These are phyloP conservation scores for Exidia glandulosa DNA, from an alignment of 768 basidiomycete species.

Conservation along the genomic window DNA sequence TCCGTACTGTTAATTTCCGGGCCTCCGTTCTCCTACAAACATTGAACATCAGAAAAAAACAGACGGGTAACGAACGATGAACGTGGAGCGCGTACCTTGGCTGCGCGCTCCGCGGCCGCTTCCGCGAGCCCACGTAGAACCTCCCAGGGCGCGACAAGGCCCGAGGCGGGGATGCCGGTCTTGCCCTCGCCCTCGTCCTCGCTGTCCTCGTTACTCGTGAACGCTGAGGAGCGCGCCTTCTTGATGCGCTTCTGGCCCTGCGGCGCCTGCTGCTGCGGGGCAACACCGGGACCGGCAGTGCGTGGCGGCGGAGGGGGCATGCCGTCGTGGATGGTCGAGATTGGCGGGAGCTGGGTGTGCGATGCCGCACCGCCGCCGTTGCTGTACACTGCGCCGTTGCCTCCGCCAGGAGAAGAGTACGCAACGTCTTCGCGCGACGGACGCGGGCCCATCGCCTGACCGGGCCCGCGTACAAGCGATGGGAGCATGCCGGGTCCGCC, in stretches of 20 bases:
- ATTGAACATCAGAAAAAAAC: conserved; percentile 1
- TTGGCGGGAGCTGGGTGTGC: conserved; percentile 7
- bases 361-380: conserved; percentile 1
- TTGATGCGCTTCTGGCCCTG: neutral
- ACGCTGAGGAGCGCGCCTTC: neutral
- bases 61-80: neutral
- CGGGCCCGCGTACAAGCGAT: neutral
- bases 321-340: conserved; percentile 8
- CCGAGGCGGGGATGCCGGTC: conserved; percentile 51
- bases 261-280: neutral
- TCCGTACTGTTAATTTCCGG: conserved; percentile 40
- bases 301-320: neutral
- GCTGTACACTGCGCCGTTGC: conserved; percentile 3
- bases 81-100: conserved; percentile 40
- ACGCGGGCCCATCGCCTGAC: neutral
- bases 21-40: conserved; percentile 55
- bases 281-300: neutral
- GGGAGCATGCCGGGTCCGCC: neutral
- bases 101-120: conserved; percentile 68
- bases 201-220: conserved; percentile 71
- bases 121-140: conserved; percentile 72
- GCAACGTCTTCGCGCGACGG: conserved; percentile 3
- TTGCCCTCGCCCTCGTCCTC: conserved; percentile 77
- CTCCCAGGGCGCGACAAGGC: conserved; percentile 81
- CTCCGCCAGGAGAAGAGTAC: neutral